These are phyloP conservation scores for Coccomyxa subellipsoidea DNA, from an alignment of 163 green algal species.

Conservation along the genomic window DNA sequence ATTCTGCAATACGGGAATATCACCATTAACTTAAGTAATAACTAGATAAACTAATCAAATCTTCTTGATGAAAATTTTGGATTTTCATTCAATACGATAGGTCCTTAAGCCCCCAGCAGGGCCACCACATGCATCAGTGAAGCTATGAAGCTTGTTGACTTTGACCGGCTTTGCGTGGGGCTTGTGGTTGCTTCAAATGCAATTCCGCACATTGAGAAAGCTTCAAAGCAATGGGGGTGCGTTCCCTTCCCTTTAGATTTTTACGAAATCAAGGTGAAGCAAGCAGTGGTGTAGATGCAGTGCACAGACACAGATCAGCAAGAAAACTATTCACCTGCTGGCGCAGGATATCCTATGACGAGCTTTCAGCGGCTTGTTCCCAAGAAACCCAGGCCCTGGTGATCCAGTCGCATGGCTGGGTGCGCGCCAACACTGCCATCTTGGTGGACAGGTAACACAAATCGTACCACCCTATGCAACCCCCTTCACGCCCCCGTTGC, in stretches of 20 bases:
- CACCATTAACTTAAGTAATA: too few species aligned
- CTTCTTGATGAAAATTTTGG: too few species aligned
- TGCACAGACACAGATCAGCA: too few species aligned
- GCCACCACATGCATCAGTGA: not conserved
- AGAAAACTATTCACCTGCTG: not conserved
- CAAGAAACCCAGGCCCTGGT: conserved; percentile 65
- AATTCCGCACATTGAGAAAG: not conserved
- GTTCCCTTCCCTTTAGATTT: not conserved
- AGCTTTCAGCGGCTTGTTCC: conserved; percentile 59
- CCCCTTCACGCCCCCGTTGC: too few species aligned
- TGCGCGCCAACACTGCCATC: conserved; percentile 11
- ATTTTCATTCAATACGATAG: too few species aligned
- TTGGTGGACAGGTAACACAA: conserved; percentile 14
- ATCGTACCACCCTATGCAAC: too few species aligned
- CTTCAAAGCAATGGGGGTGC: not conserved
- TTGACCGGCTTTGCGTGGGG: not conserved
- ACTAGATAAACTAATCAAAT: too few species aligned
- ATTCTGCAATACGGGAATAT: too few species aligned
- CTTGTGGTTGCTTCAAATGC: not conserved
- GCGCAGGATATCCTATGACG: conserved; percentile 42
- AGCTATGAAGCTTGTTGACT: not conserved
- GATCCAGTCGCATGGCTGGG: conserved; percentile 30
- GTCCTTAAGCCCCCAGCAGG: too few species aligned
- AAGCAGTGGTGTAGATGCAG: not conserved
- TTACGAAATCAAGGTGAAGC: not conserved